Conservation (phyloP, 1,284 basidiomycete species). For the Heterobasidion irregulare region DNA sequence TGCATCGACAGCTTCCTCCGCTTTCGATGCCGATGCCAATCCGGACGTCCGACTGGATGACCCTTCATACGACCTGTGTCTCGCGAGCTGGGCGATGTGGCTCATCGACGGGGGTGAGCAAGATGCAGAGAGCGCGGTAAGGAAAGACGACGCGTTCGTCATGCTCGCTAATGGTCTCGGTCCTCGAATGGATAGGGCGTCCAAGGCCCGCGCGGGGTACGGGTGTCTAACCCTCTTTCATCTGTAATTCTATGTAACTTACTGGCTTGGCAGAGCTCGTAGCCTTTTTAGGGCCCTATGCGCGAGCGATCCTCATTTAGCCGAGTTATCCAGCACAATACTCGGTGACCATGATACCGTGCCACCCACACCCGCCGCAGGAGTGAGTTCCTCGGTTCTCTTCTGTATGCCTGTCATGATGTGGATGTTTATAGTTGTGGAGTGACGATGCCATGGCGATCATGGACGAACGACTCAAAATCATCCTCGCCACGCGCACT, state of each 20-base stretch:
- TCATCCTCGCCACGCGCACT: slow-evolving; percentile 20
- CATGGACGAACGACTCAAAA: slow-evolving; percentile 47
- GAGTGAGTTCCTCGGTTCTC: slow-evolving; percentile 5
- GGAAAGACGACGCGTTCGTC: slow-evolving; percentile 33
- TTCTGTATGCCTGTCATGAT: too few species aligned
- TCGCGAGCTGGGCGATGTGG: slow-evolving; percentile 66
- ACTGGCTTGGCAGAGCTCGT: slow-evolving; percentile 4
- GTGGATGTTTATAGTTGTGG: slow-evolving; percentile 33
- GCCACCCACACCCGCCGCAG: background rate
- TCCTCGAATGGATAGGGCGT: slow-evolving; percentile 19
- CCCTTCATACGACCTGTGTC: slow-evolving; percentile 43
- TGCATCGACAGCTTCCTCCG: slow-evolving; percentile 10
- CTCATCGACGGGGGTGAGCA: slow-evolving; percentile 31
- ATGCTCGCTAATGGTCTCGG: slow-evolving; percentile 41
- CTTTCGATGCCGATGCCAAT: slow-evolving; percentile 9
- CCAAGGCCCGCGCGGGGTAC: slow-evolving; percentile 26
- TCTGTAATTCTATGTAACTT: background rate
- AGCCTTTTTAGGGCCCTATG: slow-evolving; percentile 32
- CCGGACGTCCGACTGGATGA: slow-evolving; percentile 4
- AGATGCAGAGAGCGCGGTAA: slow-evolving; percentile 22
- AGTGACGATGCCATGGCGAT: slow-evolving; percentile 32
- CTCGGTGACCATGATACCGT: background rate
- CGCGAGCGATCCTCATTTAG: slow-evolving; percentile 25
- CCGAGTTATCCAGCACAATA: slow-evolving; percentile 12
- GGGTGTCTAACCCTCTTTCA: slow-evolving; percentile 2